A percentile compares a stretch with the other conserved stretches of the same genome.
Evolutionary conservation across 805 yeast species (phyloP).

Genomic region (Schizosaccharomyces lindneri): DNA sequence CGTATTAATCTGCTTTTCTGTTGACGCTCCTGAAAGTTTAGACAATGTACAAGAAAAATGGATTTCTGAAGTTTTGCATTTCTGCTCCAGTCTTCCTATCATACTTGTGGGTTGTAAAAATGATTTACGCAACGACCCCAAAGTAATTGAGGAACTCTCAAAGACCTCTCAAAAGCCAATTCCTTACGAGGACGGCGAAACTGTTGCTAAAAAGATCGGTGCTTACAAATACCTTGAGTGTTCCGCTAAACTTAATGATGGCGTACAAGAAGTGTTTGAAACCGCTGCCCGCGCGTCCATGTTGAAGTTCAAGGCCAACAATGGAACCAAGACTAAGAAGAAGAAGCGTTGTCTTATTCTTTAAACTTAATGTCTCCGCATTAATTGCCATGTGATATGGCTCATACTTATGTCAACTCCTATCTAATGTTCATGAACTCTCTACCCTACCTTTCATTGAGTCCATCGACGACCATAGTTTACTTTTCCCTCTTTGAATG

Average conservation of each 20-base stretch:
- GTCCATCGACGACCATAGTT: too few species aligned
- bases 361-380: constrained; percentile 11
- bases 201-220: constrained; percentile 72
- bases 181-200: constrained; percentile 54
- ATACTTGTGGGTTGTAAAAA: constrained; percentile 78
- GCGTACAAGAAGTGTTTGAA: constrained; percentile 81
- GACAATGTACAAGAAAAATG: constrained; percentile 89
- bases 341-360: constrained; percentile 50
- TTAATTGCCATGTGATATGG: too few species aligned
- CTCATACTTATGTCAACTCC: too few species aligned
- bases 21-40: constrained; percentile 74
- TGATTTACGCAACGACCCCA: constrained; percentile 64
- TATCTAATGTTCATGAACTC: too few species aligned
- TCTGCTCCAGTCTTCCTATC: constrained; percentile 85
- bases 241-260: constrained; percentile 74
- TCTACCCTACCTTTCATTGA: too few species aligned
- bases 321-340: constrained; percentile 18
- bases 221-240: constrained; percentile 74
- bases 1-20: constrained; percentile 70
- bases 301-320: constrained; percentile 22
- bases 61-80: constrained; percentile 80
- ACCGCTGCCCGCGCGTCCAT: constrained; percentile 80
- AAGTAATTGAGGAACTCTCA: constrained; percentile 48
- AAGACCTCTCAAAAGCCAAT: constrained; percentile 63
- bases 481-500: too few species aligned